Base-by-base conservation (phyloP, 2,329 filamentous ascomycete genomes). In the Neonectria sp. region DNA sequence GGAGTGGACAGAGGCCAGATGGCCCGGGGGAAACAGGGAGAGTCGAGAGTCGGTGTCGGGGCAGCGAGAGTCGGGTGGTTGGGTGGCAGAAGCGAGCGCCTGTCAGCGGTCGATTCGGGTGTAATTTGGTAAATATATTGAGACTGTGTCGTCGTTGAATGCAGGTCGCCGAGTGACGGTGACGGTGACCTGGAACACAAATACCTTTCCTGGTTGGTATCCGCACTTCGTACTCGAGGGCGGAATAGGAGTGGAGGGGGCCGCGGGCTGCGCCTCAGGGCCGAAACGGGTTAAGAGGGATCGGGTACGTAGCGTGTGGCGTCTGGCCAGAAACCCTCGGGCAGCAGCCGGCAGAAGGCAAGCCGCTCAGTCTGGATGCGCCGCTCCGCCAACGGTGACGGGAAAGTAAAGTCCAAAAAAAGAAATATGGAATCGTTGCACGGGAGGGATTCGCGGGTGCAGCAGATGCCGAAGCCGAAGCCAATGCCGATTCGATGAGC, bases 81-180 rank as follows among this genome's bases (percentile, higher is more conserved):
- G 15, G 31, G 51, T 17, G 21, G 25, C n/a, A 21, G 33, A 33
- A n/a, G 15, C 25, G 51, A 53, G n/a, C 51, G 51, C 51, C 21
- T 35, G 29, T 35, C 31, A 29, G 51, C 51, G 51, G 29, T 25
- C 51, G 51, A 53, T 53, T 15, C 48, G 48, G n/a, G 6, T 17
- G 37, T 40, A 15, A 15, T 17, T 40, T 40, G n/a, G 51, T 35
- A 53, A 53, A 8, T 69, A 70, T 69, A 56, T 27, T 68, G 55
- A 52, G 31, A 53, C 31, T n/a, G 27, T 35, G 51, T 53, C 51
- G 51, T 53, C 51, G 51, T 53, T 53, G 51, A 53, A 53, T 74
- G 72, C 64, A 71, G 63, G 72, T 74, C 72, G 64, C 72, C 70
- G 58, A 68, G 68, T 73, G 72, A 74, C 70, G 59, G 72, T 72